Evolutionary conservation across 2,329 filamentous ascomycete genomes (phyloP).

Genomic region (Stachybotrys elegans): DNA sequence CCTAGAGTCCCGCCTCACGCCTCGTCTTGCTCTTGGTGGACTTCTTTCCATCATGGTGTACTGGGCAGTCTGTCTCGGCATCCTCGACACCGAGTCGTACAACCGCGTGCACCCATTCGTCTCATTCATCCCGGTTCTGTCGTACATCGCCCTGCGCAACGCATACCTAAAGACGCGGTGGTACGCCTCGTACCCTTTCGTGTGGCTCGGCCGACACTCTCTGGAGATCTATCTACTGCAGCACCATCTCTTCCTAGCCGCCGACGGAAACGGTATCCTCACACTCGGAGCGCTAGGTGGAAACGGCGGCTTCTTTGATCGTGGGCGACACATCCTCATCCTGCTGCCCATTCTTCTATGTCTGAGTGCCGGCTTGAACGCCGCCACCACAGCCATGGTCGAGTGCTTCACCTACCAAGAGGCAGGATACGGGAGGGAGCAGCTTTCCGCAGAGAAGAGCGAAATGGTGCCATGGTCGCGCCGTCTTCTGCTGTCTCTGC

Average conservation of each 20-base stretch:
- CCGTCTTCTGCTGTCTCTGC: no score
- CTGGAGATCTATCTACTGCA: constrained; percentile 57
- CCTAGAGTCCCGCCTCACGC: constrained; percentile 13
- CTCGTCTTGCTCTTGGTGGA: constrained; percentile 26
- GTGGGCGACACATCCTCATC: constrained; percentile 18
- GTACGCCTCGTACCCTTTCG: constrained; percentile 32
- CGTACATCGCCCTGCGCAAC: constrained; percentile 49
- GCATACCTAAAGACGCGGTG: constrained; percentile 12
- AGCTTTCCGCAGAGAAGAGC: constrained; percentile 16
- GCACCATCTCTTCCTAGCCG: constrained; percentile 57
- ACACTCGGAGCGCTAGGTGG: constrained; percentile 16
- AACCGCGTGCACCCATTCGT: constrained; percentile 47
- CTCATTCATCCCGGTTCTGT: constrained; percentile 48
- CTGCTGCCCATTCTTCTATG: constrained; percentile 22
- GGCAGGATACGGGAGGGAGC: constrained; percentile 7
- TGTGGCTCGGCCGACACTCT: constrained; percentile 50
- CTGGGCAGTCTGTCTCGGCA: no score
- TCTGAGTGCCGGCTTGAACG: constrained; percentile 19
- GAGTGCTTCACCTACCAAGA: constrained; percentile 16
- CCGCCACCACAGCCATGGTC: constrained; percentile 18
- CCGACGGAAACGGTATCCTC: constrained; percentile 49
- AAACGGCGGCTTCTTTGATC: constrained; percentile 16
- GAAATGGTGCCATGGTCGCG: not conserved
- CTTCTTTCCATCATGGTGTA: constrained; percentile 9
- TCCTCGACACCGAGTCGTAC: constrained; percentile 32